These are phyloP conservation scores for Elongisporangium senticosum DNA, from an alignment of 352 stramenopile species.

Conservation along the genomic window DNA sequence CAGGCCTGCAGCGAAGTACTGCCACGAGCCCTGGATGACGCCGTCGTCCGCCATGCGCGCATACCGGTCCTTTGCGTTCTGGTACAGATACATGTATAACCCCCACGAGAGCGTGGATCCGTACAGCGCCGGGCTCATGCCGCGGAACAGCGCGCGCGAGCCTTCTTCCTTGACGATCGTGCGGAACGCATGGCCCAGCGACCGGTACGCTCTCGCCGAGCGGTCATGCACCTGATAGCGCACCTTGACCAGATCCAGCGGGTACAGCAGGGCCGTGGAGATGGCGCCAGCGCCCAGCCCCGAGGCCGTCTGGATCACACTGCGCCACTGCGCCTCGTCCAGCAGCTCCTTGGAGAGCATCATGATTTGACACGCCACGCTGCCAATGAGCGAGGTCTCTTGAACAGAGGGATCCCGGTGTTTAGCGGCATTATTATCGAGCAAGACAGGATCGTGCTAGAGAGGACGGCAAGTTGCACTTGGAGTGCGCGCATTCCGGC, in stretches of 20 bases:
- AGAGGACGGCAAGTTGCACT: not conserved
- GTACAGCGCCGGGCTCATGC: slow-evolving; percentile 94
- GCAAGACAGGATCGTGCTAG: not conserved
- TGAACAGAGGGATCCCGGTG: slow-evolving; percentile 1
- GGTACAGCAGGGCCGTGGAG: slow-evolving; percentile 89
- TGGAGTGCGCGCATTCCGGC: not conserved
- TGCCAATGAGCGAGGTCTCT: not conserved
- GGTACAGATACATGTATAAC: slow-evolving; percentile 98
- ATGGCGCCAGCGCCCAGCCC: slow-evolving; percentile 74
- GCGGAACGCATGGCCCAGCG: slow-evolving; percentile 64
- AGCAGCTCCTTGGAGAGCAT: slow-evolving; percentile 35
- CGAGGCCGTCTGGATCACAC: slow-evolving; percentile 58
- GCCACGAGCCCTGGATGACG: slow-evolving; percentile 69
- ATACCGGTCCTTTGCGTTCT: slow-evolving; percentile 90
- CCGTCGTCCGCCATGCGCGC: slow-evolving; percentile 62
- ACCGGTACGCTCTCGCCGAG: slow-evolving; percentile 60
- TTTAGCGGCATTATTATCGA: not conserved
- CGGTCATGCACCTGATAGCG: slow-evolving; percentile 95
- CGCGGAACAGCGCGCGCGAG: slow-evolving; percentile 87
- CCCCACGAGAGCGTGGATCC: slow-evolving; percentile 95
- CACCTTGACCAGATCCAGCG: slow-evolving; percentile 97
- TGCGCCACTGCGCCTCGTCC: slow-evolving; percentile 55
- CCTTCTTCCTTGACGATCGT: slow-evolving; percentile 85
- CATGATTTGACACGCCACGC: slow-evolving; percentile 2
- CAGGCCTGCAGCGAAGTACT: slow-evolving; percentile 79